Percentiles rank a stretch among this genome's conserved stretches.
These are phyloP conservation scores for Aeminium ludgeri DNA, from an alignment of 495 filamentous ascomycete species.

Conservation along the genomic window DNA sequence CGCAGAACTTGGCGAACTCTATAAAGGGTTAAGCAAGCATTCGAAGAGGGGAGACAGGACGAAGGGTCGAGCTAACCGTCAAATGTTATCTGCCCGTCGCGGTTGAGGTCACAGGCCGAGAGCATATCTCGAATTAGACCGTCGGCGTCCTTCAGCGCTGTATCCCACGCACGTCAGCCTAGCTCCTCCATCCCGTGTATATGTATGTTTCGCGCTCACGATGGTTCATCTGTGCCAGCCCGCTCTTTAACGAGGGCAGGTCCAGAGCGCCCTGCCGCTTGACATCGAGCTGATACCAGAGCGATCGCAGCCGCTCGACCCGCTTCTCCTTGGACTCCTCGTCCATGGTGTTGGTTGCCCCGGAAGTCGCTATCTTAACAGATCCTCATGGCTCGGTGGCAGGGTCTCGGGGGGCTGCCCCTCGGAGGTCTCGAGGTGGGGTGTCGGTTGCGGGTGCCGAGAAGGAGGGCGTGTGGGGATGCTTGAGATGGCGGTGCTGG, in stretches of 20 bases:
- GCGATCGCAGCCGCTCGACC: constrained; percentile 57
- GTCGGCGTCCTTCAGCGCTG: constrained; percentile 89
- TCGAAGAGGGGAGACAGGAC: constrained; percentile 3
- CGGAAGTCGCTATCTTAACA: constrained; percentile 7
- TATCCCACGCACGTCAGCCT: not conserved
- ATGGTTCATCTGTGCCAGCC: constrained; percentile 78
- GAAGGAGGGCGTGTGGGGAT: too few species aligned
- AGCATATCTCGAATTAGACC: constrained; percentile 66
- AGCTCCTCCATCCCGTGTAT: too few species aligned
- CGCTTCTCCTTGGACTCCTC: constrained; percentile 39
- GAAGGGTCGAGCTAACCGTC: constrained; percentile 37
- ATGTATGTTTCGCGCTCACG: constrained; percentile 19
- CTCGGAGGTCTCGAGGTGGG: too few species aligned
- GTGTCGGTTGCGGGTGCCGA: too few species aligned
- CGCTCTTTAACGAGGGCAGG: constrained; percentile 63
- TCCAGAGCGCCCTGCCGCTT: constrained; percentile 63
- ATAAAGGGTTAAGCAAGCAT: constrained; percentile 25
- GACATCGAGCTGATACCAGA: constrained; percentile 70
- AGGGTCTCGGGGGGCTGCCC: too few species aligned
- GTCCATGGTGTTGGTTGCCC: constrained; percentile 20
- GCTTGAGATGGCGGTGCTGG: too few species aligned
- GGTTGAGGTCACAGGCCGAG: constrained; percentile 62
- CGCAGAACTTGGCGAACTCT: constrained; percentile 73
- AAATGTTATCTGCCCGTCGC: constrained; percentile 80
- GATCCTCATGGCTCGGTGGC: constrained; percentile 11